Base-by-base conservation (phyloP, 345 rosid species). In the Ricinus communis region DNA sequence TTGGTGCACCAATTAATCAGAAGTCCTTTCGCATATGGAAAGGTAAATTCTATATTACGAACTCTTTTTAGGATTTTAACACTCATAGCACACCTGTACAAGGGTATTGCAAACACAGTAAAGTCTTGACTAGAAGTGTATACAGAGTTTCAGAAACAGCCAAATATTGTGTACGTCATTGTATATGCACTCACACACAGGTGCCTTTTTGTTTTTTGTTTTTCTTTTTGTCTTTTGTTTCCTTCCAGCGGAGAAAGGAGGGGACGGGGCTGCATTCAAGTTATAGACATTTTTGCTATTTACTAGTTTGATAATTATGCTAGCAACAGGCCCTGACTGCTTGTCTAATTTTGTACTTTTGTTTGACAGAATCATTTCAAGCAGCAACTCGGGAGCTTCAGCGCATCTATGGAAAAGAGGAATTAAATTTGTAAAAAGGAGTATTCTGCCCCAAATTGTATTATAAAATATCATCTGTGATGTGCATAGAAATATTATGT, bases 361-460 rank as follows among this genome's bases (percentile, higher is more conserved):
- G 15, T 3, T 69, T 76, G 30, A 9, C 88, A 91, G 96, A 93
- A 73, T 93, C 98, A 43, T 93, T 83, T 77, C 93, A 84, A 84
- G 97, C 94, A 0, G 97, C 98, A 14, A 93, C 93, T n/a, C 81
- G 91, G 1, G 97, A 91, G 82, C 94, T 93, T 72, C 93, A 91
- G 66, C 89, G 96, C 27, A 90, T 91, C 33, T 91, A 91, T 71
- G 94, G 96, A 57, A 90, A 87, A 84, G 96, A 89, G 77, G 92
- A 88, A 58, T 81, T 79, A 61, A 77, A 83, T 64, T 67, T 85
- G 28, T 87, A 72, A 79, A 28, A 9, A 27, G 54, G 36, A 66
- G 12, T 36, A 5, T 30, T 59, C 25, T 62, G 36, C 28, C 46
- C 19, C 19, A 55, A 52, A 66, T 16, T 67, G 69, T 76, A 54